These are phyloP conservation scores for Trichosporon sp. DNA, from an alignment of 1,284 basidiomycete species.

Conservation along the genomic window DNA sequence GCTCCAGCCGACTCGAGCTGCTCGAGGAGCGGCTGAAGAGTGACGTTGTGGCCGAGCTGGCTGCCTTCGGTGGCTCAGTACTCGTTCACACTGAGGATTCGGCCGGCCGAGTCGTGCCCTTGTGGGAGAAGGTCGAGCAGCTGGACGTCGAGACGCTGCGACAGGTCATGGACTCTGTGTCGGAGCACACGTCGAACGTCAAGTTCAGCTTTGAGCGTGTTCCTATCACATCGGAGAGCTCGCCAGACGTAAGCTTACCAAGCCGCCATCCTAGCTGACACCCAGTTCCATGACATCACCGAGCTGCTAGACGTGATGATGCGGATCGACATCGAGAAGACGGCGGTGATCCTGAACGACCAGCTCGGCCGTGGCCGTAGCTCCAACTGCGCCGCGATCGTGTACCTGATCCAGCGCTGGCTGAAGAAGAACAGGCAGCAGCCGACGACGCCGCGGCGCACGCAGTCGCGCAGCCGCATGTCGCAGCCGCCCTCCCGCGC, in stretches of 20 bases:
- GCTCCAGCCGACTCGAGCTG: conserved; percentile 78
- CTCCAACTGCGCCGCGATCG: conserved; percentile 83
- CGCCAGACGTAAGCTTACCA: conserved; percentile 52
- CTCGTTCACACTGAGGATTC: conserved; percentile 87
- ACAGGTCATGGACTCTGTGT: conserved; percentile 76
- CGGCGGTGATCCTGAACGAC: conserved; percentile 92
- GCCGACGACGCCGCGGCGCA: conserved; percentile 28
- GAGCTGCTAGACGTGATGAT: conserved; percentile 79
- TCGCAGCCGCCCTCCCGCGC: conserved; percentile 22
- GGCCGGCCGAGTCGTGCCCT: conserved; percentile 85
- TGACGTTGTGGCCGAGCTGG: conserved; percentile 83
- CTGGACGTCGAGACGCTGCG: conserved; percentile 80
- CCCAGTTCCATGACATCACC: conserved; percentile 63
- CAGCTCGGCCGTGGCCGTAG: conserved; percentile 94
- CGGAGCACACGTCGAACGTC: conserved; percentile 59
- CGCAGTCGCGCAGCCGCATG: conserved; percentile 27
- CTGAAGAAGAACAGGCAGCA: conserved; percentile 58
- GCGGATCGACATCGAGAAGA: conserved; percentile 68
- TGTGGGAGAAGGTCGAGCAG: conserved; percentile 90
- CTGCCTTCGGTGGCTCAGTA: conserved; percentile 77
- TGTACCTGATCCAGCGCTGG: conserved; percentile 87
- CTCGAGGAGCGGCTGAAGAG: conserved; percentile 88
- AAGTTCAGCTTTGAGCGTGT: conserved; percentile 80
- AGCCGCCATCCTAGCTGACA: background rate
- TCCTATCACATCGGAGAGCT: conserved; percentile 76